Percentiles rank a stretch among this genome's conserved stretches.
These are phyloP conservation scores for Neofusicoccum cordaticola DNA, from an alignment of 2,329 filamentous ascomycete species.

Conservation along the genomic window DNA sequence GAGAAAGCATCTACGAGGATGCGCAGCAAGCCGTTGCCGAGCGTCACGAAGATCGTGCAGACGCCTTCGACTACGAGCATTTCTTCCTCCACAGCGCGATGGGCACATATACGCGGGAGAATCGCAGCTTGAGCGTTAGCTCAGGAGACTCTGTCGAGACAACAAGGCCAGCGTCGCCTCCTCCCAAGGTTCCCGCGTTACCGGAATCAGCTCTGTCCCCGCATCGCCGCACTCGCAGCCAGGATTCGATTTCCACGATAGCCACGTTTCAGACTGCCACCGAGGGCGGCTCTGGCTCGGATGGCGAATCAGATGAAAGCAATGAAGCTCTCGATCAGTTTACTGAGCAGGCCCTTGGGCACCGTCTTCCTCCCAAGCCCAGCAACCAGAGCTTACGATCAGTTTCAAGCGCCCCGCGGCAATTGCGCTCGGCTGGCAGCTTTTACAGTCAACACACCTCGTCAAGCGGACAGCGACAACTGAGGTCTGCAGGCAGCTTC, in stretches of 20 bases:
- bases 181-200: slow-evolving; percentile 23
- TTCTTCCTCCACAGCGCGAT: slow-evolving; percentile 93
- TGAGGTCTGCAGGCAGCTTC: slow-evolving; percentile 10
- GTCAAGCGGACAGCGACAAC: not conserved
- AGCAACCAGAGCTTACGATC: slow-evolving; percentile 9
- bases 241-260: slow-evolving; percentile 59
- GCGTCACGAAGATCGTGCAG: slow-evolving; percentile 88
- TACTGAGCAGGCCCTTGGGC: slow-evolving; percentile 25
- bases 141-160: slow-evolving; percentile 53
- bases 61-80: slow-evolving; percentile 94
- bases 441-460: slow-evolving; percentile 3
- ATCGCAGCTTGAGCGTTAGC: slow-evolving; percentile 56
- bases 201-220: slow-evolving; percentile 30
- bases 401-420: not conserved
- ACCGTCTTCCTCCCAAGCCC: not conserved
- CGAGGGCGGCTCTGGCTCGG: slow-evolving; percentile 43
- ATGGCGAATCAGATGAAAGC: slow-evolving; percentile 32
- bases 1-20: slow-evolving; percentile 14
- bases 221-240: slow-evolving; percentile 54
- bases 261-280: slow-evolving; percentile 64
- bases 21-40: slow-evolving; percentile 24
- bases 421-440: not conserved
- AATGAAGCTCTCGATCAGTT: slow-evolving; percentile 44
- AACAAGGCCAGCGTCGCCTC: slow-evolving; percentile 35
- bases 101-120: slow-evolving; percentile 65